Evolutionary conservation across 129 eudicot species (phyloP).

Genomic region (Pseudognaphalium luteoalbum): DNA sequence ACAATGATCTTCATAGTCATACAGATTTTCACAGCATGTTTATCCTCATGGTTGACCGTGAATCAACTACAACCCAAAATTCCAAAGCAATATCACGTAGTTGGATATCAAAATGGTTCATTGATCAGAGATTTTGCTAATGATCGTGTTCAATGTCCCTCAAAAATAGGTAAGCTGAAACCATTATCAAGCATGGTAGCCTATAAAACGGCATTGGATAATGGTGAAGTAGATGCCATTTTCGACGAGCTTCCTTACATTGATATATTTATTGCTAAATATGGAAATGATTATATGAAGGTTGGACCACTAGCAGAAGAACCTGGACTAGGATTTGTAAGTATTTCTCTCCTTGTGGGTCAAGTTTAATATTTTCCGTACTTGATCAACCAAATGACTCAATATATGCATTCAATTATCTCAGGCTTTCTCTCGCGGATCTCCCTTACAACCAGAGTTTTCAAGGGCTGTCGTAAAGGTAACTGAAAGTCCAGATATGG

Average conservation of each 20-base stretch:
- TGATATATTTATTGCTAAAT: slow-evolving; percentile 17
- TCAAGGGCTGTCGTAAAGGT: slow-evolving; percentile 24
- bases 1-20: slow-evolving; percentile 25
- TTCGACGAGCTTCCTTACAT: slow-evolving; percentile 28
- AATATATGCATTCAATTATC: slow-evolving; percentile 18
- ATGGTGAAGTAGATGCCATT: slow-evolving; percentile 19
- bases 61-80: slow-evolving; percentile 30
- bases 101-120: slow-evolving; percentile 27
- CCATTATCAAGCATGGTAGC: slow-evolving; percentile 10
- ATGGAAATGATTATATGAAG: slow-evolving; percentile 27
- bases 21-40: slow-evolving; percentile 28
- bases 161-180: neutral
- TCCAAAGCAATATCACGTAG: slow-evolving; percentile 22
- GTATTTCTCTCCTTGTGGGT: neutral
- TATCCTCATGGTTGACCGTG: slow-evolving; percentile 32
- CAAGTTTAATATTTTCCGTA: no score
- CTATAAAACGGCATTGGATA: slow-evolving; percentile 13
- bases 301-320: slow-evolving; percentile 20
- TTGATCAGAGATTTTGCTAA: slow-evolving; percentile 17
- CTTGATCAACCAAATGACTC: neutral
- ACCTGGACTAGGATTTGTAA: slow-evolving; percentile 31
- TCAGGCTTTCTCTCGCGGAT: slow-evolving; percentile 25
- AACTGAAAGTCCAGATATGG: slow-evolving; percentile 6
- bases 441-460: neutral
- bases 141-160: neutral